Conservation (phyloP, 2,329 filamentous ascomycete genomes). For the Diplodia mutila region DNA sequence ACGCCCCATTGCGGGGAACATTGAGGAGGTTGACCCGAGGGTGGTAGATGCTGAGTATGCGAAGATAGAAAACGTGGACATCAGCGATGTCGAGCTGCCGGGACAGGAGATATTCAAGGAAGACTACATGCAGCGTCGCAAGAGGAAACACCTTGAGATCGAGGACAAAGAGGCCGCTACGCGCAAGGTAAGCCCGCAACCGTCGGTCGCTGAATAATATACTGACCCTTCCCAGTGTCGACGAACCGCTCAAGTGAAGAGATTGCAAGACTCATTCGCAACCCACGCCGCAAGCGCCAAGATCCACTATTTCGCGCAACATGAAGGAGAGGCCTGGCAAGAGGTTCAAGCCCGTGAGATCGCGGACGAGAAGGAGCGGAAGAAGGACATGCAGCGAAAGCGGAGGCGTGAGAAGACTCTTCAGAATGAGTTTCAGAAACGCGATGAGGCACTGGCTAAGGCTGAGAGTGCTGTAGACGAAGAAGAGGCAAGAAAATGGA, state of each 20-base stretch:
- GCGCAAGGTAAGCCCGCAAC: conserved; percentile 58
- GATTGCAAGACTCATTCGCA: conserved; percentile 63
- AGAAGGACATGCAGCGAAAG: conserved; percentile 99
- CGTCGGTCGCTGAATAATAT: neutral
- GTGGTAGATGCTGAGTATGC: conserved; percentile 70
- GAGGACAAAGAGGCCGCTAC: conserved; percentile 65
- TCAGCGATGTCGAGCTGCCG: conserved; percentile 60
- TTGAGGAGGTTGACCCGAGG: conserved; percentile 54
- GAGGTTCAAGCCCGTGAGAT: conserved; percentile 90
- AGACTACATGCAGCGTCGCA: conserved; percentile 57
- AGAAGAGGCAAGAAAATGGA: conserved; percentile 75
- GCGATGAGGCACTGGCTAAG: conserved; percentile 75
- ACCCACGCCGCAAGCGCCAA: conserved; percentile 72
- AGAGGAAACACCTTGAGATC: conserved; percentile 72
- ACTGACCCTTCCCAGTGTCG: conserved; percentile 56
- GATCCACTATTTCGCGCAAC: conserved; percentile 73
- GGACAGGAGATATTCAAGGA: conserved; percentile 55
- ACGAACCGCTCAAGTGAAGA: conserved; percentile 59
- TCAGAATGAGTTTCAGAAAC: conserved; percentile 83
- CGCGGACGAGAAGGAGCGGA: conserved; percentile 94
- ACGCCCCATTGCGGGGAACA: conserved; percentile 14
- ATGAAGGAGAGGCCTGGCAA: conserved; percentile 79
- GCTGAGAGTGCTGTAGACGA: conserved; percentile 81
- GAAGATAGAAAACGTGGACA: conserved; percentile 60
- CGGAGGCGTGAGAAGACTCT: conserved; percentile 92